These are phyloP conservation scores for Orobanche coerulescens DNA, from an alignment of 257 asterid genomes.

Conservation along the genomic window DNA sequence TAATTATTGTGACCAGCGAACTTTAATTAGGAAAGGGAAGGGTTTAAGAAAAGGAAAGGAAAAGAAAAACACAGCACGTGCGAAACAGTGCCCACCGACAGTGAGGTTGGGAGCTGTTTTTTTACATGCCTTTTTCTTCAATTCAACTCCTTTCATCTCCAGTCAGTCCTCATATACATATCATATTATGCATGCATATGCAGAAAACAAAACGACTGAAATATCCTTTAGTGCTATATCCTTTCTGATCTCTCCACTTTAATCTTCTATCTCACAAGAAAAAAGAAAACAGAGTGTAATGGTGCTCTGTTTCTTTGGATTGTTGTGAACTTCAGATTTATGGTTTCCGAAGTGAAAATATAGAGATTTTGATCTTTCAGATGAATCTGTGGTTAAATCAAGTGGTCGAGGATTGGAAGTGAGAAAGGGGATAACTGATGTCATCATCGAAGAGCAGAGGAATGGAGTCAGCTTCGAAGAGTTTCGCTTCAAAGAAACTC, in stretches of 20 bases:
- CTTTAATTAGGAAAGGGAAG: too few species aligned
- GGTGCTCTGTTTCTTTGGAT: conserved; percentile 12
- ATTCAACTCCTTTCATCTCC: neutral
- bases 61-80: neutral
- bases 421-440: conserved; percentile 28
- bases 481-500: conserved; percentile 40
- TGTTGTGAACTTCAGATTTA: conserved; percentile 6
- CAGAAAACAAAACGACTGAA: neutral
- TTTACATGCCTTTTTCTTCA: neutral
- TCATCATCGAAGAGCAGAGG: conserved; percentile 63
- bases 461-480: conserved; percentile 38
- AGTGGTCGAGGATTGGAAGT: conserved; percentile 11
- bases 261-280: neutral
- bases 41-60: too few species aligned
- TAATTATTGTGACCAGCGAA: too few species aligned
- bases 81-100: neutral
- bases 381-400: conserved; percentile 30
- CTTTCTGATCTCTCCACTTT: neutral
- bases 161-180: neutral
- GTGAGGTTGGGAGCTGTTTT: neutral
- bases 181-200: too few species aligned
- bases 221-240: neutral
- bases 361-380: conserved; percentile 24
- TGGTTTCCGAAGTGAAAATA: conserved; percentile 20
- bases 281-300: neutral